Conservation (phyloP, 225 moss, liverwort and hornwort genomes). For the Rhytidiadelphus loreus region DNA sequence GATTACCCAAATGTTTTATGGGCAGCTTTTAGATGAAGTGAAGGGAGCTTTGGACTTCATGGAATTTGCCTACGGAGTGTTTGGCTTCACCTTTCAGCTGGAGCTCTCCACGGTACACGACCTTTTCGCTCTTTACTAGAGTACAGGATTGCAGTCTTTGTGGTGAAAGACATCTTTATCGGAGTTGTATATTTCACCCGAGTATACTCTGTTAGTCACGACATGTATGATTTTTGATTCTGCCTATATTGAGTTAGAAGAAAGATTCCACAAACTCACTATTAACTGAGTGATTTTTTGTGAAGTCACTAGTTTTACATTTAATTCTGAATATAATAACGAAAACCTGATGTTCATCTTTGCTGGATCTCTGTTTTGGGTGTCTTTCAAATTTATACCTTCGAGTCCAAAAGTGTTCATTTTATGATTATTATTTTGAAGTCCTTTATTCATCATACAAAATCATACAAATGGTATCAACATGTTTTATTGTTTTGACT, state of each 20-base stretch:
- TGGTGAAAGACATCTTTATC: neutral
- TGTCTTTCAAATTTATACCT: neutral
- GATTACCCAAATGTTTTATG: neutral
- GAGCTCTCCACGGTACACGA: conserved; percentile 71
- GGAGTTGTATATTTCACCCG: neutral
- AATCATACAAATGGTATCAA: neutral
- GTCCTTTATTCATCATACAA: neutral
- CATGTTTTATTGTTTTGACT: neutral
- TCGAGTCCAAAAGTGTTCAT: neutral
- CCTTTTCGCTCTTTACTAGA: neutral
- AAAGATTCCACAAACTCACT: neutral
- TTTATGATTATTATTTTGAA: neutral
- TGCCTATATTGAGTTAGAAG: neutral
- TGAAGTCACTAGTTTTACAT: neutral
- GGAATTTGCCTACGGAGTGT: conserved; percentile 57
- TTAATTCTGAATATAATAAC: neutral
- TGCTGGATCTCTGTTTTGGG: neutral
- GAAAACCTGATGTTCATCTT: neutral
- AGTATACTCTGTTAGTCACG: neutral
- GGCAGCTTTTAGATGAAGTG: conserved; percentile 68
- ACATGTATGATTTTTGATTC: neutral
- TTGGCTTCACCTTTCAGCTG: conserved; percentile 72
- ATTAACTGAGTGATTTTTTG: neutral
- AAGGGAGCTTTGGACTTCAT: conserved; percentile 60
- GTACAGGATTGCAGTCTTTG: neutral